Base-by-base conservation (phyloP, 257 asterid genomes). In the Ehretia macrophylla region DNA sequence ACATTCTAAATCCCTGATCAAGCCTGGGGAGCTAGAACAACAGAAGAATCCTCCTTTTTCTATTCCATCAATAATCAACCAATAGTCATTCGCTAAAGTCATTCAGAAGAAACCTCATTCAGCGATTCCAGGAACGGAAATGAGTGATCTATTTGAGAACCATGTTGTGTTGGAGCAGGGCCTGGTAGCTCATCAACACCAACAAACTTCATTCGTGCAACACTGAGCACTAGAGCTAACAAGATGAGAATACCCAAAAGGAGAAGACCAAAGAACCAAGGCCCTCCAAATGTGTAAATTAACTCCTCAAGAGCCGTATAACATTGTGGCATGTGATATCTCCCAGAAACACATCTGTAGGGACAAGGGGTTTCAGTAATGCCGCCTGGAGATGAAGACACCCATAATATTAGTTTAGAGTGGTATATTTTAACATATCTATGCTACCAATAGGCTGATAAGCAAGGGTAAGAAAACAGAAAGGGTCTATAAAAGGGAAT, bases 251-350 rank as follows among this genome's bases (percentile, higher is more conserved):
- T 84, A 72, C 90, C 89, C 74, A 93, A 69, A 62, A 93, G 95
- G 66, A 93, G 88, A 68, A 93, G 86, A 62, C 97, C 94, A 73
- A 93, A 93, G 70, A 81, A 69, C 99, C 99, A 93, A 64, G 97
- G 99, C 53, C 99, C 99, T 50, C 99, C 99, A 83, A 93, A 93
- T 52, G 96, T 89, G 78, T 93, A 85, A 57, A 93, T 81, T 78
- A 93, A 73, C 79, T 93, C 97, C 67, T 89, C 99, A 59, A 93
- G 95, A 60, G 99, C 92, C 32, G 99, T 93, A 73, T 87, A 93
- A 77, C 99, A 93, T 58, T 80, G 79, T 55, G 99, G 99, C 95
- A 85, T 87, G 75, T 90, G 99, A 72, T 89, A 89, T 79, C 96
- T 83, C 64, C 84, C 96, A 1, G 95, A 83, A 62, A 89, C 66